A percentile compares a stretch with the other conserved stretches of the same genome.
These are phyloP conservation scores for Zopfochytrium polystomum DNA, from an alignment of 371 early-diverging fungal genomes.

Conservation along the genomic window DNA sequence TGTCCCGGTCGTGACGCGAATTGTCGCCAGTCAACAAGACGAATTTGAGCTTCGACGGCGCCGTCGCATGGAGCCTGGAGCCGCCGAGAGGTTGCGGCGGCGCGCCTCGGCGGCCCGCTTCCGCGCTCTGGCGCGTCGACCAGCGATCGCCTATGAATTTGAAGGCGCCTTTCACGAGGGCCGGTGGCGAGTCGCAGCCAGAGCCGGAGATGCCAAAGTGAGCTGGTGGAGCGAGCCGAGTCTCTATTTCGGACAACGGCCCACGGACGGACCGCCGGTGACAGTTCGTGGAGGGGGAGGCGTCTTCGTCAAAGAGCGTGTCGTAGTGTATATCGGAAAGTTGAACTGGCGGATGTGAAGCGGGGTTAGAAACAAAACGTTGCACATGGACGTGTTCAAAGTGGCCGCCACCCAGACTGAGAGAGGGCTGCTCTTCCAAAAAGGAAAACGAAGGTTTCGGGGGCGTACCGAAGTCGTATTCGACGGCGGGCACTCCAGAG, in stretches of 20 bases:
- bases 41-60: conserved; percentile 4
- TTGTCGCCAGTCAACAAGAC: conserved; percentile 45
- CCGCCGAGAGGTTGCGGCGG: background rate
- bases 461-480: too few relatives aligned
- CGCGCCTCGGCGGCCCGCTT: background rate
- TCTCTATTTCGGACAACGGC: background rate
- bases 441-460: too few relatives aligned
- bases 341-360: too few relatives aligned
- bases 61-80: background rate
- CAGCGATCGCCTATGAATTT: conserved; percentile 1
- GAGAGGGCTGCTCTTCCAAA: too few relatives aligned
- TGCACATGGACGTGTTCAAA: too few relatives aligned
- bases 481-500: too few relatives aligned
- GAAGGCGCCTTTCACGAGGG: conserved; percentile 25
- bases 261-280: background rate
- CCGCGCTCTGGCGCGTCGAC: background rate
- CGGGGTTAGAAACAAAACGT: too few relatives aligned
- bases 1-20: conserved; percentile 45
- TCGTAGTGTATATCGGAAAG: conserved; percentile 40
- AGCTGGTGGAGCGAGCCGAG: background rate
- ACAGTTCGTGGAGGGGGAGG: conserved; percentile 19
- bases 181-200: conserved; percentile 28
- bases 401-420: too few relatives aligned
- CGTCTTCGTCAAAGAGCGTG: conserved; percentile 28
- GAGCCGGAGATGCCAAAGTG: conserved; percentile 21